Conservation (phyloP, 495 filamentous ascomycete genomes). For the Aspergillus panamensis region DNA sequence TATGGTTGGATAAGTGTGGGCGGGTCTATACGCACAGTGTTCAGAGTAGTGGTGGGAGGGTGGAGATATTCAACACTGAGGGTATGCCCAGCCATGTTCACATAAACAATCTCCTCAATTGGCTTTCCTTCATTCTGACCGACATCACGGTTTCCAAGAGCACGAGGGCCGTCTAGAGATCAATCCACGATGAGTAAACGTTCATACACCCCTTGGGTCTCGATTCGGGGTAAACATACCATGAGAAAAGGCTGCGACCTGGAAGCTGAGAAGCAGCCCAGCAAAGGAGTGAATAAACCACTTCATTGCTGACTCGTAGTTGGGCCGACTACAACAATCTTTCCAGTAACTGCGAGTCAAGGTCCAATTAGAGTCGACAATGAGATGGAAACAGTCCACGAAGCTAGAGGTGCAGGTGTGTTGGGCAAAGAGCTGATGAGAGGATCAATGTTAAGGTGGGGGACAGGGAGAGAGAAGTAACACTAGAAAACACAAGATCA, state of each 20-base stretch:
- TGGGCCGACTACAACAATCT: neutral
- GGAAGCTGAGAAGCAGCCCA: constrained; percentile 15
- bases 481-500: neutral
- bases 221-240: constrained; percentile 11
- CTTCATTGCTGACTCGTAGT: constrained; percentile 12
- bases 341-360: neutral
- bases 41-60: neutral
- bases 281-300: constrained; percentile 8
- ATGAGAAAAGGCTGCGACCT: constrained; percentile 13
- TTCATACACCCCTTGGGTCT: neutral
- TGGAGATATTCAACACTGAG: constrained; percentile 31
- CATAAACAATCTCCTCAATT: constrained; percentile 56
- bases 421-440: too few species aligned
- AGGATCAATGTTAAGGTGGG: neutral
- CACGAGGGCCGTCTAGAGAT: neutral
- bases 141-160: constrained; percentile 6
- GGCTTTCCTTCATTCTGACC: constrained; percentile 27
- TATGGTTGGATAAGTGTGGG: neutral
- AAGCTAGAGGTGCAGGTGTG: too few species aligned
- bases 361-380: neutral
- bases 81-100: constrained; percentile 59
- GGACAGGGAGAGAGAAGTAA: neutral
- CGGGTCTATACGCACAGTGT: neutral
- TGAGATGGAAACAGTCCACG: too few species aligned
- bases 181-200: neutral